Percentiles rank a stretch among this genome's conserved stretches.
These are phyloP conservation scores for Micractinium conductrix DNA, from an alignment of 139 green algal genomes.

Conservation along the genomic window DNA sequence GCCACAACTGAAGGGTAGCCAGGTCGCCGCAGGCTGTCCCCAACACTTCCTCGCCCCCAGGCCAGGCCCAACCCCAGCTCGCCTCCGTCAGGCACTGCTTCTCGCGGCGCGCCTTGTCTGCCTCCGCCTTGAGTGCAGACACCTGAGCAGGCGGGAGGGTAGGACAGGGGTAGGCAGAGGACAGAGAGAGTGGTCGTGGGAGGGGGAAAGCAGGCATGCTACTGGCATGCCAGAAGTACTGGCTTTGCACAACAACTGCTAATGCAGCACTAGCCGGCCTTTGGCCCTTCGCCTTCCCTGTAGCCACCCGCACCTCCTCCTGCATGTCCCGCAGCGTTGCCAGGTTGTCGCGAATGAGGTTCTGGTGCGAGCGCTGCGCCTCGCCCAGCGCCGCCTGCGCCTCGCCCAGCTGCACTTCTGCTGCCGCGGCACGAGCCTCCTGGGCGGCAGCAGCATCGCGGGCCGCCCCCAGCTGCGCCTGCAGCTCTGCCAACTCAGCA, in stretches of 20 bases:
- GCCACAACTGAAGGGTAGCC: too few species aligned
- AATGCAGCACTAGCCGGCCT: too few species aligned
- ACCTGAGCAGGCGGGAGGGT: background rate
- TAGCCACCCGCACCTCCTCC: conserved; percentile 3
- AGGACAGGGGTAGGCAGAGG: too few species aligned
- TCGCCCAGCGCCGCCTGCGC: background rate
- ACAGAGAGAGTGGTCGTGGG: too few species aligned
- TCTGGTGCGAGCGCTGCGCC: background rate
- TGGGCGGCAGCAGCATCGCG: background rate
- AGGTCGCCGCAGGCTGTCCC: too few species aligned
- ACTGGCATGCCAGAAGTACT: too few species aligned
- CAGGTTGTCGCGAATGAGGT: conserved; percentile 7
- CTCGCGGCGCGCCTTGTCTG: background rate
- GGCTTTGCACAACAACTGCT: too few species aligned
- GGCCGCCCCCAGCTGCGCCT: background rate
- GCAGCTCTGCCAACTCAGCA: background rate
- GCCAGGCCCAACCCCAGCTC: background rate
- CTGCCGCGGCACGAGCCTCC: background rate
- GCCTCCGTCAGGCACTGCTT: conserved; percentile 12
- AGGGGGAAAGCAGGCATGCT: too few species aligned
- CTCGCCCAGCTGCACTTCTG: background rate
- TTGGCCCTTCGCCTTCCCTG: too few species aligned
- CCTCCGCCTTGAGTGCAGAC: conserved; percentile 2
- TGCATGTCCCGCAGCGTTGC: background rate
- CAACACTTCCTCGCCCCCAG: too few species aligned